Conservation (phyloP, 2,329 filamentous ascomycete species). For the Allantophomopsis lycopodina region DNA sequence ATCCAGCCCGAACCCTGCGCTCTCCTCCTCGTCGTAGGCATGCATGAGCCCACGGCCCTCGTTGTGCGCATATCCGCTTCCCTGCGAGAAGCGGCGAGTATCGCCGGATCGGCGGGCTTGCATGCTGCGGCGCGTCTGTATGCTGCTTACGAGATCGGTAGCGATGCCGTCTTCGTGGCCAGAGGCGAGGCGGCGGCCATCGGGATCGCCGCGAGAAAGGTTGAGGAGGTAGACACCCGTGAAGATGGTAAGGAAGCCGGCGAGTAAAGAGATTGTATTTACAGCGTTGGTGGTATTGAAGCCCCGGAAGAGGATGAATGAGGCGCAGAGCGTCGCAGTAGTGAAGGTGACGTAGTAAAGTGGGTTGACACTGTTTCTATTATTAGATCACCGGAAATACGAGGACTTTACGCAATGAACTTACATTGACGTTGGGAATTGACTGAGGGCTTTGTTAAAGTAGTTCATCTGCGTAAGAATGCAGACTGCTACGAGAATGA, state of each 20-base stretch:
- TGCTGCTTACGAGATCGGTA: conserved; percentile 78
- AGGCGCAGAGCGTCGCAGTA: conserved; percentile 83
- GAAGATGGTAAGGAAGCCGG: conserved; percentile 90
- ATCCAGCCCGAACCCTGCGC: conserved; percentile 58
- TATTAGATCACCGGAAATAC: conserved; percentile 3
- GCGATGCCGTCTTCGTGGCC: conserved; percentile 65
- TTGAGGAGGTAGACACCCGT: conserved; percentile 92
- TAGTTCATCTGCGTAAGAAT: conserved; percentile 99
- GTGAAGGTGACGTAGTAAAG: conserved; percentile 96
- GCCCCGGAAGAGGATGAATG: conserved; percentile 88
- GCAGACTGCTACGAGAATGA: conserved; percentile 84
- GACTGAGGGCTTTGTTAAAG: conserved; percentile 95
- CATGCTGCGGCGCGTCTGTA: conserved; percentile 89
- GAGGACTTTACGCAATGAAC: conserved; percentile 20
- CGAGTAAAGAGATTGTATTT: conserved; percentile 83
- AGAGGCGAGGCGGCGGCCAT: conserved; percentile 55
- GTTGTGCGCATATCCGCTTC: conserved; percentile 42
- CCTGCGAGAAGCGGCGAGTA: conserved; percentile 43
- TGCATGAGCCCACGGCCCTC: conserved; percentile 78
- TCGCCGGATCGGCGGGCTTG: conserved; percentile 67
- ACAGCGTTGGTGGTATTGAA: conserved; percentile 91
- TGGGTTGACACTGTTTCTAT: conserved; percentile 51
- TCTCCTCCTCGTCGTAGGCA: conserved; percentile 76
- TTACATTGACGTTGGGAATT: conserved; percentile 95
- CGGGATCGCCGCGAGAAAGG: conserved; percentile 82